Evolutionary conservation across 2,329 filamentous ascomycete genomes (phyloP), one percentile per base, ranked within the genome.

Genomic region (Penicillium brevicompactum): DNA sequence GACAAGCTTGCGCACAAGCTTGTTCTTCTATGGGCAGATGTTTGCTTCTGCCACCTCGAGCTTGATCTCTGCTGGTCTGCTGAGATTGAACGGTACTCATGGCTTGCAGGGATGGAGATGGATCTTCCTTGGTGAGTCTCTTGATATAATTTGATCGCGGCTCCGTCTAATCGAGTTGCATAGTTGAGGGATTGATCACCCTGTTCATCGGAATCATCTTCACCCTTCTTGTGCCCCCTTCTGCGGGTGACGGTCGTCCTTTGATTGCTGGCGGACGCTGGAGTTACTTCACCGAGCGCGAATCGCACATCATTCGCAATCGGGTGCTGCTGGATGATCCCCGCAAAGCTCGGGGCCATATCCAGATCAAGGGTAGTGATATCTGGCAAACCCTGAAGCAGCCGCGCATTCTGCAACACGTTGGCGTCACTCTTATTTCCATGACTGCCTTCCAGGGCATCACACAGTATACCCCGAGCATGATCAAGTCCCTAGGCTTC

Each of bases 21-120:
- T 83, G 32, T 84, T 84, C 67, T 84, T 80, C 70, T 81, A 84
- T 53, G 82, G 82, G 10, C 82, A 83, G 61, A 77, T 82, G 64
- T 73, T 82, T 14, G 82, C 80, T 5, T 74, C 75, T 16, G 79
- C 78, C 0, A 76, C 73, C 1, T 67, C 67, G 0, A 71, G 68
- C 48, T 57, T 76, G 11, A 74, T 76, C 34, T 73, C 71, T 0
- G 74, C 70, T 11, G 74, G 74, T 1, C 62, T 76, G 34, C 71
- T 85, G 22, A 78, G 80, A 51, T 77, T 85, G 71, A 68, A 74
- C 6, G 81, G 80, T 1, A 73, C 78, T 1, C 74, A 70, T 1
- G 78, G 77, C 6, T 70, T 79, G 51, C 64, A 78, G 0, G 82
- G 82, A n/a, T 85, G 82, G 82, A 80, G 81, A 60, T 85, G 82